phyloP scores from a whole-genome alignment of 1,284 basidiomycete genomes.

The Pholiota adiposa region DNA sequence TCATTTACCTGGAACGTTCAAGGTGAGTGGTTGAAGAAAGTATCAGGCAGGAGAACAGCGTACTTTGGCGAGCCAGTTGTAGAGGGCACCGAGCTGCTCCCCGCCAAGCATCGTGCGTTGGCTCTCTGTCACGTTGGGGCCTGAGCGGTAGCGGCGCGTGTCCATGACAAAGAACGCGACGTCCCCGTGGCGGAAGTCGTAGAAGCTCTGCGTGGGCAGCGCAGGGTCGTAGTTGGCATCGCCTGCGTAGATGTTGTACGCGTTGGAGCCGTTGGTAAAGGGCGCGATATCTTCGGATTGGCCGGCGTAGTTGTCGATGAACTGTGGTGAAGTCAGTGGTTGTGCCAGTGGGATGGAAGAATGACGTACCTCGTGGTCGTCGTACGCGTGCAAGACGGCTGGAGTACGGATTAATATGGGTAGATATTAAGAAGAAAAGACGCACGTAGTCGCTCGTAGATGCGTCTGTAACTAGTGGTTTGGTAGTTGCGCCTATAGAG shows the following conservation, averaged over 20 bases:
- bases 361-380: conserved; percentile 66
- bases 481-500: conserved; percentile 71
- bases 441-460: conserved; percentile 71
- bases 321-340: conserved; percentile 33
- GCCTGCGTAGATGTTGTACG: conserved; percentile 73
- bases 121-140: conserved; percentile 44
- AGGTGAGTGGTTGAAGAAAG: neutral
- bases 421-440: conserved; percentile 20
- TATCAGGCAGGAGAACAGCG: neutral
- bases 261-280: conserved; percentile 62
- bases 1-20: conserved; percentile 70
- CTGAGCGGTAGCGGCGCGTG: conserved; percentile 69
- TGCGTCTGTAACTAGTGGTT: conserved; percentile 63
- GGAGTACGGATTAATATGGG: neutral
- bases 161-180: conserved; percentile 83
- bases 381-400: conserved; percentile 63
- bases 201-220: conserved; percentile 57
- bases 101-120: conserved; percentile 77
- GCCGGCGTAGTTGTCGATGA: conserved; percentile 69
- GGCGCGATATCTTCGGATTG: conserved; percentile 57
- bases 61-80: conserved; percentile 69
- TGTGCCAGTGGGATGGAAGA: neutral
- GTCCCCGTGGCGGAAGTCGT: conserved; percentile 70
- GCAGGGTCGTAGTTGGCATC: conserved; percentile 65
- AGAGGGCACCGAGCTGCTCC: conserved; percentile 64